These are phyloP conservation scores for Helichrysum umbraculigerum DNA, from an alignment of 129 eudicot genomes.

Conservation along the genomic window DNA sequence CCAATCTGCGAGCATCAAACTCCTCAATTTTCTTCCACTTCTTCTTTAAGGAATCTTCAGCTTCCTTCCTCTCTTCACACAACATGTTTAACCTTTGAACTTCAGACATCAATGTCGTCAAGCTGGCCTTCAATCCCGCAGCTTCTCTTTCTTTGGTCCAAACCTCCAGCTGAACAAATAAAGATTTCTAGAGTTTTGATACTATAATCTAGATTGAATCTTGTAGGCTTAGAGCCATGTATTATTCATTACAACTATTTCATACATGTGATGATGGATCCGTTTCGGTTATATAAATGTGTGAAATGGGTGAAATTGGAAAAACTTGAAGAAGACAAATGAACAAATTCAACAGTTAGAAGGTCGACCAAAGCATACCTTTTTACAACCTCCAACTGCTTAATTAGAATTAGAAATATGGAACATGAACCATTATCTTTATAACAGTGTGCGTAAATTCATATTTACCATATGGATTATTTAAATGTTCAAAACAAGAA, in stretches of 20 bases:
- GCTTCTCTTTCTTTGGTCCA: slow-evolving; percentile 98
- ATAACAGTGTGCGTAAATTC: neutral
- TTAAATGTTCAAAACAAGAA: neutral
- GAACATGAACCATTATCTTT: neutral
- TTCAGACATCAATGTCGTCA: slow-evolving; percentile 85
- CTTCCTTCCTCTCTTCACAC: slow-evolving; percentile 96
- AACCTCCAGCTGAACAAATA: slow-evolving; percentile 70
- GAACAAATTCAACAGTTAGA: neutral
- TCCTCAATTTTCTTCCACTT: slow-evolving; percentile 99
- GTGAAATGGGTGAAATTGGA: neutral
- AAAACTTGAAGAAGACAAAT: neutral
- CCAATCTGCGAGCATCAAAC: slow-evolving; percentile 96
- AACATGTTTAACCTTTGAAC: slow-evolving; percentile 82
- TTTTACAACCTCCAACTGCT: neutral
- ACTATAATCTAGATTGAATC: neutral
- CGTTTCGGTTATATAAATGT: neutral
- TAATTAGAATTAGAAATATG: neutral
- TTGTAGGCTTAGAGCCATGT: neutral
- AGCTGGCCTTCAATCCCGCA: slow-evolving; percentile 89
- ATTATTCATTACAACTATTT: no score
- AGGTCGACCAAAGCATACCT: neutral
- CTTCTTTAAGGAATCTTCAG: slow-evolving; percentile 93
- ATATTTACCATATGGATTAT: no score
- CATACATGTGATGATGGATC: neutral
- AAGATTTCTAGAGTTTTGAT: neutral